Base-by-base conservation (phyloP, 176 grass and related monocot genomes). In the Olyra latifolia region DNA sequence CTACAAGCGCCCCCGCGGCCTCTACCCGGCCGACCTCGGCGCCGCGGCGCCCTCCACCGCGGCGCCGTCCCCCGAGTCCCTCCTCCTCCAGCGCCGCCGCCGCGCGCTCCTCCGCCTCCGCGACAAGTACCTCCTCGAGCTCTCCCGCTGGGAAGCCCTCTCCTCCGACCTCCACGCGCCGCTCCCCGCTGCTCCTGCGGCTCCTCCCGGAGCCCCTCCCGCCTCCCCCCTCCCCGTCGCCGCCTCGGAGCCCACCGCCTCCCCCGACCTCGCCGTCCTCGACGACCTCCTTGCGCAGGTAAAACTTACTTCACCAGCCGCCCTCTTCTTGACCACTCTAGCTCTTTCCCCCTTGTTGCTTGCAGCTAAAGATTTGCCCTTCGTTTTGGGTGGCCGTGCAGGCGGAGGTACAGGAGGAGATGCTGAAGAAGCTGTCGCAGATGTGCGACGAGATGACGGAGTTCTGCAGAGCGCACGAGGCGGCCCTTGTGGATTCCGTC, bases 101-200 rank as follows among this genome's bases (percentile, higher is more conserved):
- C 64, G 65, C 27, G 79, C 63, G 62, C 83, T 94, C 19, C 82
- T 83, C 71, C 59, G 62, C 62, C 89, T 94, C 71, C 72, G 74
- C 4, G 84, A 52, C 22, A 87, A 77, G 82, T 93, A 91, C 58
- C 72, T 35, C 1, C 40, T 52, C 22, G 84, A 97, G 65, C 72
- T 94, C 27, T 19, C 80, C 24, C 77, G 69, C 60, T 94, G 91
- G 91, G 94, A 94, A 25, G 70, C 72, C 40, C 84, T 97, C 55
- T 63, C 72, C 17, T 48, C 64, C 27, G 23, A 71, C 0, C 3
- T 87, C 59, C 49, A 58, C 25, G 71, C 55, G 43, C 80, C 74
- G n/a, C 66, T 42, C 25, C 24, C 75, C 6, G 32, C 59, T n/a
- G 22, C 76, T 22, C 60, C 25, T 8, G 64, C 56, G 8, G 24